Percentiles rank a stretch among this genome's conserved stretches.
These are phyloP conservation scores for Pichia gijzeniarum DNA, from an alignment of 805 yeast genomes.

Conservation along the genomic window DNA sequence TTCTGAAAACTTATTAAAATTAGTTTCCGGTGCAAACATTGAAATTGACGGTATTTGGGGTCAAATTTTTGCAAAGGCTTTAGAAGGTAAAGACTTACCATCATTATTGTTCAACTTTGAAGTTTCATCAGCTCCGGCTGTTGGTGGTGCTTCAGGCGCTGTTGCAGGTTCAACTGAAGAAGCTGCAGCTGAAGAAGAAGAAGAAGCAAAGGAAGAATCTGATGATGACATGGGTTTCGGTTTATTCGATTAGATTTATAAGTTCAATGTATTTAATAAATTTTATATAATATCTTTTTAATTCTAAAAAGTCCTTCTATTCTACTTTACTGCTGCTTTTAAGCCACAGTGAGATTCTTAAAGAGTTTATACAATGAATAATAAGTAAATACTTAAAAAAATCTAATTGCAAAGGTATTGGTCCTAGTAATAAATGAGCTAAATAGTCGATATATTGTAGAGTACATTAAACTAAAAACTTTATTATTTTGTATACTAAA, in stretches of 20 bases:
- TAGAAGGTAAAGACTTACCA: conserved; percentile 71
- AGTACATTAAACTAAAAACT: not conserved
- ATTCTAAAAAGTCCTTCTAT: not conserved
- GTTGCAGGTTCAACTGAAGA: conserved; percentile 42
- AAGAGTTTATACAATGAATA: no score
- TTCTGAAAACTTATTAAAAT: conserved; percentile 66
- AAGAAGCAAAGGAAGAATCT: conserved; percentile 58
- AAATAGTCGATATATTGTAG: not conserved
- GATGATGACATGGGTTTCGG: conserved; percentile 90
- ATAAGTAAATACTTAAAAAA: no score
- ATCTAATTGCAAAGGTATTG: conserved; percentile 1
- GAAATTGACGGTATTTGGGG: conserved; percentile 76
- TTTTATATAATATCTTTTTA: not conserved
- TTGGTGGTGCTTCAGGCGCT: conserved; percentile 41
- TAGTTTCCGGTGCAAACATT: conserved; percentile 74
- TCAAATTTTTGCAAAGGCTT: conserved; percentile 74
- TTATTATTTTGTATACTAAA: not conserved
- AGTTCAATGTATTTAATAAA: not conserved
- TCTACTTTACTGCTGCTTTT: no score
- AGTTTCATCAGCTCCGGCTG: conserved; percentile 45
- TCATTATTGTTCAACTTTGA: conserved; percentile 56
- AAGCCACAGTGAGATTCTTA: no score
- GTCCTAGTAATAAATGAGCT: no score
- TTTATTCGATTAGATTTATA: conserved; percentile 61
- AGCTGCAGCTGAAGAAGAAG: conserved; percentile 50